Evolutionary conservation across 768 basidiomycete species (phyloP), one percentile per base, ranked within the genome.

Genomic region (Xanthoconium purpureum): DNA sequence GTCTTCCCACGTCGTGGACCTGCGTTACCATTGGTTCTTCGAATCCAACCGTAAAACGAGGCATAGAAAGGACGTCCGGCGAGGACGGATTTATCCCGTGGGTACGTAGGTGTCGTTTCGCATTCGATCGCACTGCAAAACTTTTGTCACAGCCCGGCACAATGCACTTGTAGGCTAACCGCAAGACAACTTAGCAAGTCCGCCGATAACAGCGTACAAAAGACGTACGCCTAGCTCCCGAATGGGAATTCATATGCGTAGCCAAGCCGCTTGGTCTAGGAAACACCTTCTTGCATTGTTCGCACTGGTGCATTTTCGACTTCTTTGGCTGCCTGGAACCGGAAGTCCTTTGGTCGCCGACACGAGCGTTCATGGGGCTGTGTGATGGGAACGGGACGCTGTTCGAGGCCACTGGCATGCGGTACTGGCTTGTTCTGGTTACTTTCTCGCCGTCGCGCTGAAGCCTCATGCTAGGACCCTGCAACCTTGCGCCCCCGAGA

Each of bases 101-200:
- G 2, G 87, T 90, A 44, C 87, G 85, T 37, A 89, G 77, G 64
- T 92, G 89, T 35, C 89, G 80, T 68, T 84, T 88, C 15, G 88
- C 88, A 62, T 92, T 92, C 9, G 89, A 91, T 13, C 87, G 83
- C 17, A 91, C 89, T 18, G 87, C 83, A 63, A 91, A 92, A 5
- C 77, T 79, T 65, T 87, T 85, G 32, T 74, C 71, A 66, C 90
- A 92, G 35, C 78, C 77, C 14, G 79, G 74, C 47, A 84, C 82
- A 0, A 73, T 78, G 64, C 89, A 92, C 37, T 71, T 71, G 35
- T 60, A 69, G 18, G 71, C 63, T 67, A 32, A 50, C 5, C 45
- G 6, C 39, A 54, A 43, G 18, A 13, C 14, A 11, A 14, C 32
- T 69, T 12, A 61, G 60, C 51, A 54, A 30, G 47, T 30, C 17